Evolutionary conservation across 2,329 filamentous ascomycete genomes (phyloP), one percentile per base, ranked within the genome.

Genomic region (Diaporthe velutina): DNA sequence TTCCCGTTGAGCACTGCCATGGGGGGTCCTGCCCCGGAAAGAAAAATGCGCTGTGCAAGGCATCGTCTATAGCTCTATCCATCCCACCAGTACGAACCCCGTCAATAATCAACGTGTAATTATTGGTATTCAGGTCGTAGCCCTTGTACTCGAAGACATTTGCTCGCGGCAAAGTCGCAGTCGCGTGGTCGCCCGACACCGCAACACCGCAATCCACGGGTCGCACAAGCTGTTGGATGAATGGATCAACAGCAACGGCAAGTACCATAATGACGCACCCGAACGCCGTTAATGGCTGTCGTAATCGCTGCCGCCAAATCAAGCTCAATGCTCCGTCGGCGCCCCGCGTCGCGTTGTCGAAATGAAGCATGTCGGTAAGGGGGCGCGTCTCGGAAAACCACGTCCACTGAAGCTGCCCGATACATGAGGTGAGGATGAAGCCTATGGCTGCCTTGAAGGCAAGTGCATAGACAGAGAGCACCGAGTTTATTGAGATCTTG

Each of bases 111-210:
- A n/a, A n/a, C n/a, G n/a, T n/a, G n/a, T n/a, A n/a, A n/a, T n/a
- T n/a, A n/a, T n/a, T n/a, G n/a, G n/a, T n/a, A n/a, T n/a, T n/a
- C n/a, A n/a, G n/a, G n/a, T n/a, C n/a, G n/a, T n/a, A n/a, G n/a
- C n/a, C n/a, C n/a, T n/a, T n/a, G 7, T 30, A 8, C 17, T 30
- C 40, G 25, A 45, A 33, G 25, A 30, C 25, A 2, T 48, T 64
- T 1, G 40, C 4, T 19, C 60, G 60, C 22, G 60, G 40, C 17
- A 45, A 13, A 1, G 4, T 64, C 38, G 40, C 40, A 6, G 2
- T 1, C 8, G 4, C 25, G 0, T 1, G 10, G 25, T 3, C 60
- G 4, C 0, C 9, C 2, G 2, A 33, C 2, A 30, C 4, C 17
- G 30, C 17, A 9, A 30, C 1, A 30, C 25, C 30, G 8, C 60